These are phyloP conservation scores for Ceratocystis alfenasii DNA, from an alignment of 2,329 filamentous ascomycete genomes.

Conservation along the genomic window DNA sequence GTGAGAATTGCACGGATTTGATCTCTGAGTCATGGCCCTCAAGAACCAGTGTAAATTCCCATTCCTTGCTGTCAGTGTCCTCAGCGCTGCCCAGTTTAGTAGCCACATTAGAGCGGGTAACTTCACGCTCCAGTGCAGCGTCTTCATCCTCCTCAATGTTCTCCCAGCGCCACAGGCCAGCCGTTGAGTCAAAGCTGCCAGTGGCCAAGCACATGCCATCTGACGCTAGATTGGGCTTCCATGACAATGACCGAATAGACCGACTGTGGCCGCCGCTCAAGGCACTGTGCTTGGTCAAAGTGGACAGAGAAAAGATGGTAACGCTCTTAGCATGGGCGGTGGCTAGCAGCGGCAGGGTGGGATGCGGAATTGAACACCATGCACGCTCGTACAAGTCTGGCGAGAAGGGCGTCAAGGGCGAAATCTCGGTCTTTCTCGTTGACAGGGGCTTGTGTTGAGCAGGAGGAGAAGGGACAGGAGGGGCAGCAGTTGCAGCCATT, in stretches of 20 bases:
- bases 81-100: conserved; percentile 24
- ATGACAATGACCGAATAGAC: conserved; percentile 72
- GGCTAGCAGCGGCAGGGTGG: conserved; percentile 74
- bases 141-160: conserved; percentile 20
- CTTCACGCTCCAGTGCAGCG: conserved; percentile 23
- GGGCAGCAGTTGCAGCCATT: conserved; percentile 12
- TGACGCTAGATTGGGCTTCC: conserved; percentile 61
- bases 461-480: not conserved
- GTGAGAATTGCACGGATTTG: conserved; percentile 63
- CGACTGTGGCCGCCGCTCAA: conserved; percentile 83
- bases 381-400: conserved; percentile 57
- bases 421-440: conserved; percentile 28
- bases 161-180: conserved; percentile 67
- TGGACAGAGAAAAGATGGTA: conserved; percentile 76
- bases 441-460: conserved; percentile 5
- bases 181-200: conserved; percentile 85
- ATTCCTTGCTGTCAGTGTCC: conserved; percentile 50
- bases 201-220: conserved; percentile 70
- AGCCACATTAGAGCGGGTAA: conserved; percentile 17
- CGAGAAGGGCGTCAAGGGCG: conserved; percentile 39
- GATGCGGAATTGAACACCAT: conserved; percentile 79
- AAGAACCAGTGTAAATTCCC: conserved; percentile 82
- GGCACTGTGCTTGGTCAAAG: conserved; percentile 64
- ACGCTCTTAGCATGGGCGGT: conserved; percentile 80
- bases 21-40: conserved; percentile 95